Conservation (phyloP, 1,284 basidiomycete genomes). For the Acaromyces ingoldii region DNA sequence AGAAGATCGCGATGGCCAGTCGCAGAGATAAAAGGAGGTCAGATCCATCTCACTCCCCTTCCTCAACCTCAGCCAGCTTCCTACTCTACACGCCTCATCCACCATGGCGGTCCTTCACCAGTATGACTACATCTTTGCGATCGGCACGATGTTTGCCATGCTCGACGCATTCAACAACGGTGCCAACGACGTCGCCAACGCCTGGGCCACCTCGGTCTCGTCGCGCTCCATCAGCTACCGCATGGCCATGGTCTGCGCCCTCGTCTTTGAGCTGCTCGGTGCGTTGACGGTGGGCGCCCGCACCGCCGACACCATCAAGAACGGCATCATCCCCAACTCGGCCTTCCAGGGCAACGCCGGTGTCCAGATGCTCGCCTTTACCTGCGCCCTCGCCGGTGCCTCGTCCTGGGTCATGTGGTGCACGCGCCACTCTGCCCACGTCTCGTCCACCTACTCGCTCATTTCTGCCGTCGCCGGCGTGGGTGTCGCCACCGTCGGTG, state of each 20-base stretch:
- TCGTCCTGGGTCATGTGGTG: constrained; percentile 53
- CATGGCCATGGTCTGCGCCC: constrained; percentile 54
- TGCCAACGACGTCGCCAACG: constrained; percentile 55
- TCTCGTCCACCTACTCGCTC: constrained; percentile 55
- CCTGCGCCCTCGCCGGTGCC: constrained; percentile 45
- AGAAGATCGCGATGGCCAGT: too few relatives aligned
- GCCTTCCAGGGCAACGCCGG: constrained; percentile 54
- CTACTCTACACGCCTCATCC: too few relatives aligned
- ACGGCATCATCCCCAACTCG: constrained; percentile 52
- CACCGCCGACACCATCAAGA: constrained; percentile 55
- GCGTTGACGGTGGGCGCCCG: constrained; percentile 55
- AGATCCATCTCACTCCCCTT: too few relatives aligned
- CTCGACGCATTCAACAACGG: constrained; percentile 57
- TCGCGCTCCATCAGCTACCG: constrained; percentile 55
- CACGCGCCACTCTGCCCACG: constrained; percentile 53
- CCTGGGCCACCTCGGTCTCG: constrained; percentile 56
- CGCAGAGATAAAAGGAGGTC: too few relatives aligned
- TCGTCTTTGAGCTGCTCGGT: constrained; percentile 54
- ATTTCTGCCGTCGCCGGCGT: constrained; percentile 56
- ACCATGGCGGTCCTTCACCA: constrained; percentile 23
- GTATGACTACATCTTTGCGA: constrained; percentile 55
- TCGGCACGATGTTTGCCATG: constrained; percentile 53
- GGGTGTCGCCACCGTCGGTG: constrained; percentile 55
- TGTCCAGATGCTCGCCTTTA: constrained; percentile 55
- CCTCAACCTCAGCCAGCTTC: too few relatives aligned